phyloP scores from a whole-genome alignment of 176 grass and related monocot genomes.

The Oryza glaberrima region DNA sequence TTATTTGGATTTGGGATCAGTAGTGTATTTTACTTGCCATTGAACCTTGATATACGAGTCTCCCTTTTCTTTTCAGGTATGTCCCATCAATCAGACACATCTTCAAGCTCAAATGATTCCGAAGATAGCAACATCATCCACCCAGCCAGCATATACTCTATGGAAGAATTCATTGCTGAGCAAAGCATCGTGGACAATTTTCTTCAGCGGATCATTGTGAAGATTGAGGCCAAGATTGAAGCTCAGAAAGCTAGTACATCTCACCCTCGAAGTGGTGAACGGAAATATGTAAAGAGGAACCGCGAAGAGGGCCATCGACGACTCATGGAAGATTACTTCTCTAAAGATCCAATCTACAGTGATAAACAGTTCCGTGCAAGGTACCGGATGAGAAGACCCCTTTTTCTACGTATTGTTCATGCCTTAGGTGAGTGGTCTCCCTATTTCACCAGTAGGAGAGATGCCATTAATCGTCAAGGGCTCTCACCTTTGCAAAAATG shows the following conservation, averaged over 20 bases:
- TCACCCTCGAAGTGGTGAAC: no score
- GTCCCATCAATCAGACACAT: constrained; percentile 35
- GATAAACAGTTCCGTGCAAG: constrained; percentile 32
- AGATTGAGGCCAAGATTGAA: constrained; percentile 34
- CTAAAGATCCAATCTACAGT: constrained; percentile 33
- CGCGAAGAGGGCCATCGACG: constrained; percentile 40
- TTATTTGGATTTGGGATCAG: background rate
- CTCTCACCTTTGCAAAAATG: constrained; percentile 51
- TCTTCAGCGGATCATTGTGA: constrained; percentile 26
- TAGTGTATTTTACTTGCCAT: no score
- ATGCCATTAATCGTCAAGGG: constrained; percentile 32
- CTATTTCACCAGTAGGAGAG: constrained; percentile 46
- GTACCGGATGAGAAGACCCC: constrained; percentile 45
- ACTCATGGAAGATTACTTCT: constrained; percentile 41
- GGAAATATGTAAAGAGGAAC: constrained; percentile 34
- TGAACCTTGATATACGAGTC: no score
- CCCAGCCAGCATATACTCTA: constrained; percentile 38
- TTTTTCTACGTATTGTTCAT: constrained; percentile 43
- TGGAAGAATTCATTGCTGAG: constrained; percentile 11
- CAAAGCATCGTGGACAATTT: constrained; percentile 44
- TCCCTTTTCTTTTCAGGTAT: constrained; percentile 32
- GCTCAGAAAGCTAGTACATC: no score
- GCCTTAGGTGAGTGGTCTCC: constrained; percentile 45
- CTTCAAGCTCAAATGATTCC: constrained; percentile 39
- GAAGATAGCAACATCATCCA: constrained; percentile 15